phyloP scores from a whole-genome alignment of 2,329 filamentous ascomycete species.

The Cladosporium sp. region DNA sequence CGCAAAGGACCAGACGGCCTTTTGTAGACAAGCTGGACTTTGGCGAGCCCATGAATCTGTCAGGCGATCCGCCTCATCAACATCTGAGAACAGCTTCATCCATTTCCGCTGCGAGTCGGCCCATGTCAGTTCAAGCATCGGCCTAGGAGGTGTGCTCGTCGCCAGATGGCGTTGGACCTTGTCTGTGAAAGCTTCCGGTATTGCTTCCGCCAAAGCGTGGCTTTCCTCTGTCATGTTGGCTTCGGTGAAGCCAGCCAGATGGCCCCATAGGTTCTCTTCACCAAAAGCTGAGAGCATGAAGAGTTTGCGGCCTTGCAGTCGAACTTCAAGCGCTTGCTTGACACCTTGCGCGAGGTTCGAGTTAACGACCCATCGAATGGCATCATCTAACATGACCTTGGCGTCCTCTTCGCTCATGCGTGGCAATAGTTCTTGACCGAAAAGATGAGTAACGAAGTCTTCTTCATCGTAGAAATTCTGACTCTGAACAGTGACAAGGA shows the following conservation, averaged over 20 bases:
- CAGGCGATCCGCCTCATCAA: slow-evolving; percentile 48
- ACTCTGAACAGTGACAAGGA: slow-evolving; percentile 71
- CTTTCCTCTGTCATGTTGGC: slow-evolving; percentile 51
- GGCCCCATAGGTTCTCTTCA: slow-evolving; percentile 35
- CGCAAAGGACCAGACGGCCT: slow-evolving; percentile 61
- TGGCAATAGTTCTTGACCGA: slow-evolving; percentile 71
- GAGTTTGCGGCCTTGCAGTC: slow-evolving; percentile 63
- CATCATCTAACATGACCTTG: slow-evolving; percentile 50
- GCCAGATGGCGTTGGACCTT: slow-evolving; percentile 90
- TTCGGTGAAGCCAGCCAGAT: slow-evolving; percentile 24
- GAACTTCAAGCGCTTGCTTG: slow-evolving; percentile 28
- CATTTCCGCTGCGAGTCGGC: slow-evolving; percentile 68
- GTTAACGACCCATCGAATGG: slow-evolving; percentile 41
- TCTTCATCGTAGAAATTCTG: slow-evolving; percentile 97
- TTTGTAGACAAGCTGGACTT: slow-evolving; percentile 24
- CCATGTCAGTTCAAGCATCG: slow-evolving; percentile 74
- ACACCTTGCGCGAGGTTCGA: slow-evolving; percentile 14
- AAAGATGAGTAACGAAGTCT: slow-evolving; percentile 91
- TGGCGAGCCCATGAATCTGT: slow-evolving; percentile 18
- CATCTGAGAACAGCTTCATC: slow-evolving; percentile 67
- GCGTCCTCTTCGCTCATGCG: slow-evolving; percentile 57
- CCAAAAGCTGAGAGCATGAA: slow-evolving; percentile 50
- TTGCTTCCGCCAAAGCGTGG: slow-evolving; percentile 57
- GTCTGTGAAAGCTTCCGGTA: slow-evolving; percentile 78
- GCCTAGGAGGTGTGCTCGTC: slow-evolving; percentile 87